Percentiles rank a stretch among this genome's conserved stretches.
These are phyloP conservation scores for Pythium angustatum DNA, from an alignment of 352 stramenopile genomes.

Conservation along the genomic window DNA sequence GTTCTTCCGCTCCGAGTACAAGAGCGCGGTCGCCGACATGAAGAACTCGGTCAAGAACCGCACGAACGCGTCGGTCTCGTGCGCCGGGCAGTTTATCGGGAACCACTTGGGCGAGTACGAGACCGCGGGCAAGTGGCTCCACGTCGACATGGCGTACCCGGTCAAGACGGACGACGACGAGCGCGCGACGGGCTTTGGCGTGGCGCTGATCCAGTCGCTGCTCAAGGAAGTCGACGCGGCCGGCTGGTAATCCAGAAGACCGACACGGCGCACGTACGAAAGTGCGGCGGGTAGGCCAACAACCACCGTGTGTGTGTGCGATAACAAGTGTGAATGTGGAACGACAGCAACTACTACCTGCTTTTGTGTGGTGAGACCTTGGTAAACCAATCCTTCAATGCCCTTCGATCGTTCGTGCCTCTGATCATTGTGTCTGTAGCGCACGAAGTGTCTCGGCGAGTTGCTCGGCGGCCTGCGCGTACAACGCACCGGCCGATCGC, in stretches of 20 bases:
- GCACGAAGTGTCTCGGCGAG: slow-evolving; percentile 15
- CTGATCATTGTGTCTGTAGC: neutral
- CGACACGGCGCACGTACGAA: neutral
- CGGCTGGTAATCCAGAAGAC: slow-evolving; percentile 37
- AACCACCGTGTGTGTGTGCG: neutral
- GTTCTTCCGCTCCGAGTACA: slow-evolving; percentile 92
- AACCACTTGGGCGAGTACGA: slow-evolving; percentile 91
- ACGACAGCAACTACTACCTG: neutral
- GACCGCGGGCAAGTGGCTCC: slow-evolving; percentile 87
- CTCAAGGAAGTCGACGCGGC: slow-evolving; percentile 57
- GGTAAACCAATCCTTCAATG: neutral
- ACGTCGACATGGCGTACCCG: slow-evolving; percentile 96
- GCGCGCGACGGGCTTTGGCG: slow-evolving; percentile 92
- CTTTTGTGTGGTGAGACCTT: neutral
- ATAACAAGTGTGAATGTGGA: slow-evolving; percentile 11
- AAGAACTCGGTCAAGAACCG: slow-evolving; percentile 97
- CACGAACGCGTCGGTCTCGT: slow-evolving; percentile 90
- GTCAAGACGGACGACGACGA: slow-evolving; percentile 70
- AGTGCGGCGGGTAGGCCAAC: neutral
- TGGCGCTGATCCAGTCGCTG: slow-evolving; percentile 86
- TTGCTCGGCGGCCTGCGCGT: slow-evolving; percentile 14
- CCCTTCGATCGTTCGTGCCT: neutral
- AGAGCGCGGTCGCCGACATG: slow-evolving; percentile 94
- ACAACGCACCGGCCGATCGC: neutral
- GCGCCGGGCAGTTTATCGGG: slow-evolving; percentile 95